A percentile compares a stretch with the other conserved stretches of the same genome.
Conservation (phyloP, 441 rosid species). For the Croton setiger region DNA sequence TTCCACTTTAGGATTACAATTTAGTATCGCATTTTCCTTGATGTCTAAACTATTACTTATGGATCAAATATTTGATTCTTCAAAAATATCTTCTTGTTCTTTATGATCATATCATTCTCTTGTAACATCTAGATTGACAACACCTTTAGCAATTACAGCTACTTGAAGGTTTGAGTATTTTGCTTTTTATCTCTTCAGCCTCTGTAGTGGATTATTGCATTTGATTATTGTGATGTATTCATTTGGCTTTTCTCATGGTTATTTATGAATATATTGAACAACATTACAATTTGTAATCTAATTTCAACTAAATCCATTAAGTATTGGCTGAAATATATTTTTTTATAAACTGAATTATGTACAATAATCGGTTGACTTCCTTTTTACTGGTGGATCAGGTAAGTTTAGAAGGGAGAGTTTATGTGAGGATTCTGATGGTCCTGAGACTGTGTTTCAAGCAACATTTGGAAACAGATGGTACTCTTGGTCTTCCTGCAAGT, state of each 20-base stretch:
- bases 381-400: slow-evolving; percentile 32
- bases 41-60: neutral
- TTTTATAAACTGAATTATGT: too few species aligned
- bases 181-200: neutral
- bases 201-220: neutral
- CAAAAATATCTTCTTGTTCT: neutral
- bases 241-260: too few species aligned
- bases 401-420: slow-evolving; percentile 38
- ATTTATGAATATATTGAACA: too few species aligned
- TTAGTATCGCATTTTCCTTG: too few species aligned
- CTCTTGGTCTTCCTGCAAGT: slow-evolving; percentile 38
- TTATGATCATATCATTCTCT: too few species aligned
- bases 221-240: neutral
- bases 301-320: too few species aligned
- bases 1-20: too few species aligned
- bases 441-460: slow-evolving; percentile 42
- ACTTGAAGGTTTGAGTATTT: neutral
- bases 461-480: slow-evolving; percentile 50
- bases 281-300: too few species aligned
- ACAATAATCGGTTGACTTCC: slow-evolving; percentile 1
- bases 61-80: neutral
- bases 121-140: too few species aligned
- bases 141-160: neutral
- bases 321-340: too few species aligned
- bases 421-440: slow-evolving; percentile 37